phyloP scores from a whole-genome alignment of 83 land plant species.

The Larix sibirica region DNA sequence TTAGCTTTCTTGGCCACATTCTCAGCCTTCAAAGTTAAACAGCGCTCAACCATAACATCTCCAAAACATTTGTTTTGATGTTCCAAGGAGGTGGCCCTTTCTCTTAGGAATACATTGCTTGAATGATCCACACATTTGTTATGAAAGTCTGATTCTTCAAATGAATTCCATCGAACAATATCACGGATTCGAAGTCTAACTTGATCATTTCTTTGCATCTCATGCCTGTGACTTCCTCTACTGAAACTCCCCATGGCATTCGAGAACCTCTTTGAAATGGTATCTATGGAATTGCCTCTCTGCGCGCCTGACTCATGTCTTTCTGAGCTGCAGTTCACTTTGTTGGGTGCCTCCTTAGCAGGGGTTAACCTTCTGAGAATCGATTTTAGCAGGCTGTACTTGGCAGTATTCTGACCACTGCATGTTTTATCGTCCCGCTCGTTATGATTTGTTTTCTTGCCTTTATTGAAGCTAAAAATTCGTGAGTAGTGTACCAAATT shows the following conservation, averaged over 20 bases:
- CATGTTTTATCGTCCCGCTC: not conserved
- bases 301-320: not conserved
- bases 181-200: constrained; percentile 1
- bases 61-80: no score
- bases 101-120: not conserved
- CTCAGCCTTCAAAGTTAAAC: no score
- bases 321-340: not conserved
- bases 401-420: not conserved
- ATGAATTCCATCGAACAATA: constrained; percentile 12
- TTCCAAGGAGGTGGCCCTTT: no score
- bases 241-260: not conserved
- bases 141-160: not conserved
- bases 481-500: not conserved
- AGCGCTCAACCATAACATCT: no score
- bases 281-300: not conserved
- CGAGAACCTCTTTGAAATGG: not conserved
- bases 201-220: not conserved
- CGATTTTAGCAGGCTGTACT: not conserved
- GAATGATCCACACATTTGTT: not conserved
- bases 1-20: no score
- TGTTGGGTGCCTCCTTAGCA: not conserved
- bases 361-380: not conserved
- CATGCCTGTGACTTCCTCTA: not conserved
- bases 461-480: not conserved
- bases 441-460: not conserved